Evolutionary conservation across 768 basidiomycete species (phyloP), one percentile per base, ranked within the genome.

Genomic region (Lentinula raphanica): DNA sequence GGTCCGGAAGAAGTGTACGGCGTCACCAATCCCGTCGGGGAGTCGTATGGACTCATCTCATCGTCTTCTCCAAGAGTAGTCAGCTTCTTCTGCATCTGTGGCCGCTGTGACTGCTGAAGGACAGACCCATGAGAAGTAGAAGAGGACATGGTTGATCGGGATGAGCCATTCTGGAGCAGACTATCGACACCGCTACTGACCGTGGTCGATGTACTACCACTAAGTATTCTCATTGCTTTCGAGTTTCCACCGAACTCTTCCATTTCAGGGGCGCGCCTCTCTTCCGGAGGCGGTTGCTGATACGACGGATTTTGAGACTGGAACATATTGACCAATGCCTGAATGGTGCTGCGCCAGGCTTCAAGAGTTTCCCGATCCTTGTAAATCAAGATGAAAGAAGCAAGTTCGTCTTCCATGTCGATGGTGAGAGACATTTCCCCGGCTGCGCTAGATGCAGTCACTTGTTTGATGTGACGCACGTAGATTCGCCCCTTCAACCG

Each of bases 391-490:
- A 98, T 96, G 74, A 99, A 98, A 51, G 90, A 91, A 60, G 97
- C 95, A 56, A 97, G 76, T 67, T 96, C 93, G 68, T 98, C 96
- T 74, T 94, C 92, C 94, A 99, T 98, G 65, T 93, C 89, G 66
- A 99, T 96, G 4, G 96, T 97, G 61, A 98, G 79, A 68, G 92
- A 95, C 75, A 97, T 80, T 70, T 96, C 95, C 32, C 87, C 87
- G 19, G 81, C 80, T 8, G 84, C 78, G 2, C 87, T 88, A 32
- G 86, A 86, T 59, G 94, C 89, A 28, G 86, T 86, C 54, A 99
- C 89, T 55, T 88, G 86, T 64, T 88, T 88, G 72, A 99, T 94
- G 72, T 98, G 96, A 25, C 91, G 84, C 36, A 98, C 88, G 72
- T 95, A 98, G 62, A 99, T 97, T 49, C 95, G 80, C 0, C 97